Evolutionary conservation across 805 yeast genomes (phyloP).

Genomic region (Candida dajiaensis): DNA sequence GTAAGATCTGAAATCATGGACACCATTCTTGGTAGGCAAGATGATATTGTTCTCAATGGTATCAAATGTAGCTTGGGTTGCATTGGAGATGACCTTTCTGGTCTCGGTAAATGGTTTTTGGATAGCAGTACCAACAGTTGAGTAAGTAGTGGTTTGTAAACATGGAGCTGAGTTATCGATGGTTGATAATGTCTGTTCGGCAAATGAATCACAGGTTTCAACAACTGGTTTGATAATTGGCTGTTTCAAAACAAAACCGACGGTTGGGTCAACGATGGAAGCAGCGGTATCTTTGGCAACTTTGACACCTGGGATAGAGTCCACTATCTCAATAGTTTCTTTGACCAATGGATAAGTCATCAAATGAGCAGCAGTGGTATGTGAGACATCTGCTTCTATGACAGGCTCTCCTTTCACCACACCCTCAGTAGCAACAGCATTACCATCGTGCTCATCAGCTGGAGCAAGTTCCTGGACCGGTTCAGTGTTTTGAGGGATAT

Average conservation of each 20-base stretch:
- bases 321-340: slow-evolving; percentile 31
- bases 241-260: slow-evolving; percentile 26
- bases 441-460: background rate
- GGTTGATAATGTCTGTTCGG: slow-evolving; percentile 48
- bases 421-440: background rate
- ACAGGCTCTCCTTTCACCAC: background rate
- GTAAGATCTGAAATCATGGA: slow-evolving; percentile 41
- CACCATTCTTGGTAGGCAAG: slow-evolving; percentile 43
- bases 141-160: slow-evolving; percentile 47
- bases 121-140: slow-evolving; percentile 41
- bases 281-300: slow-evolving; percentile 26
- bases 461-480: background rate
- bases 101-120: slow-evolving; percentile 48
- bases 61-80: slow-evolving; percentile 27
- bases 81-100: slow-evolving; percentile 33
- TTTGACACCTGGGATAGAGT: slow-evolving; percentile 33
- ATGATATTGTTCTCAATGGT: slow-evolving; percentile 31
- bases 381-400: background rate
- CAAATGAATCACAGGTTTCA: slow-evolving; percentile 41
- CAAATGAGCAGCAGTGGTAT: slow-evolving; percentile 30
- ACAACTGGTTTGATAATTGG: slow-evolving; percentile 38
- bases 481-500: background rate
- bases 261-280: slow-evolving; percentile 25
- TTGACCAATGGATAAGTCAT: slow-evolving; percentile 43
- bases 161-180: slow-evolving; percentile 59